phyloP scores from a whole-genome alignment of 306 rosid species.

The Crotalaria pallida region DNA sequence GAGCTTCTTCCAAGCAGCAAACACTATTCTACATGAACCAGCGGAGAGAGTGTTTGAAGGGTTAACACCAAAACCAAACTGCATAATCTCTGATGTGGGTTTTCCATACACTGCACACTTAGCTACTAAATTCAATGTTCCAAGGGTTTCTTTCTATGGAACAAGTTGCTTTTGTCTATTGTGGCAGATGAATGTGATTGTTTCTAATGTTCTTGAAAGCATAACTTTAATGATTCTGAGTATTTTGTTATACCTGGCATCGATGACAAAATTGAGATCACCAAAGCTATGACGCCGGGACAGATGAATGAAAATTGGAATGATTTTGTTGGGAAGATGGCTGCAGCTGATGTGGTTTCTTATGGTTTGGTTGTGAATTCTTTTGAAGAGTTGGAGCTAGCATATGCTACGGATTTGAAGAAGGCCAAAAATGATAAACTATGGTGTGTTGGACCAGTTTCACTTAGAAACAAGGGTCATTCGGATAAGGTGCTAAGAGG shows the following conservation, averaged over 20 bases:
- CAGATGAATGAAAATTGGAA: not conserved
- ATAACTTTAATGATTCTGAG: constrained; percentile 32
- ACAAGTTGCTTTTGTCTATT: constrained; percentile 32
- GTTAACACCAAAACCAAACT: constrained; percentile 43
- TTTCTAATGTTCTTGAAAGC: constrained; percentile 23
- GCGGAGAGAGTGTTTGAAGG: constrained; percentile 28
- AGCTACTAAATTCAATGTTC: constrained; percentile 38
- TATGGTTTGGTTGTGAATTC: constrained; percentile 48
- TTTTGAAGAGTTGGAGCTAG: constrained; percentile 53
- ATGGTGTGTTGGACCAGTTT: constrained; percentile 51
- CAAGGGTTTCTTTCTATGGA: constrained; percentile 57
- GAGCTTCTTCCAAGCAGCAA: constrained; percentile 22
- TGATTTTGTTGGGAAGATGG: constrained; percentile 20
- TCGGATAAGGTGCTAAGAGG: constrained; percentile 39
- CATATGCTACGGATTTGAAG: constrained; percentile 29
- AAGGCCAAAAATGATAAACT: constrained; percentile 24
- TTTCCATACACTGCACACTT: constrained; percentile 51
- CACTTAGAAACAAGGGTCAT: constrained; percentile 26
- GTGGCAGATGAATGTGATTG: constrained; percentile 3
- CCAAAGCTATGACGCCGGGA: constrained; percentile 30
- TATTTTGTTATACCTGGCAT: constrained; percentile 36
- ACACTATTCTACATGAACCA: constrained; percentile 25
- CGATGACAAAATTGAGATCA: constrained; percentile 37
- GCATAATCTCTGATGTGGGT: constrained; percentile 55
- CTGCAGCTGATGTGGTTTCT: constrained; percentile 35